Percentiles rank a stretch among this genome's conserved stretches.
Conservation (phyloP, 495 filamentous ascomycete species). For the Penicillium arizonense region DNA sequence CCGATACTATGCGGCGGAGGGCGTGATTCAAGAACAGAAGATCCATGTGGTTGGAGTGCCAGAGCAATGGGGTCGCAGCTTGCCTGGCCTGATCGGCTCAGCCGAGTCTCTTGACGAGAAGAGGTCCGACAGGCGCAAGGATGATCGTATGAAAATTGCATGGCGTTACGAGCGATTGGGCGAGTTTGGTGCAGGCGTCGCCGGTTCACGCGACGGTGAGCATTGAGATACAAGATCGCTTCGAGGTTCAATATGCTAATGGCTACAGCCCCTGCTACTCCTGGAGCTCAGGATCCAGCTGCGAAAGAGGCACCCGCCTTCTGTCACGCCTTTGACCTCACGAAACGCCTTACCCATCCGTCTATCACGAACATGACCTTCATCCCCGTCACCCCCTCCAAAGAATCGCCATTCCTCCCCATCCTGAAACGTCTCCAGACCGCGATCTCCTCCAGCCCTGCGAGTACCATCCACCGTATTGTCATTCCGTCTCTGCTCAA, state of each 20-base stretch:
- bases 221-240: slow-evolving; percentile 2
- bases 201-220: slow-evolving; percentile 53
- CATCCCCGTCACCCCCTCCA: slow-evolving; percentile 50
- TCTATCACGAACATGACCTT: slow-evolving; percentile 55
- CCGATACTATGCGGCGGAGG: slow-evolving; percentile 90
- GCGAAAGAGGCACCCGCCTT: slow-evolving; percentile 49
- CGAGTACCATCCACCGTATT: slow-evolving; percentile 71
- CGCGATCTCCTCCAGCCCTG: slow-evolving; percentile 55
- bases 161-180: slow-evolving; percentile 93
- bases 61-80: slow-evolving; percentile 75
- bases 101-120: slow-evolving; percentile 45
- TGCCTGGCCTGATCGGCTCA: slow-evolving; percentile 68
- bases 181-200: slow-evolving; percentile 53
- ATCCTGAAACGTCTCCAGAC: slow-evolving; percentile 61
- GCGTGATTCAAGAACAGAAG: slow-evolving; percentile 85
- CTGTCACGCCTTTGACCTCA: slow-evolving; percentile 88
- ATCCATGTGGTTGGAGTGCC: slow-evolving; percentile 81
- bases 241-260: slow-evolving; percentile 16
- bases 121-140: slow-evolving; percentile 34
- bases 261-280: slow-evolving; percentile 19
- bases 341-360: slow-evolving; percentile 70
- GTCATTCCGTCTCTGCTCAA: slow-evolving; percentile 81
- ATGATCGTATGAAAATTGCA: slow-evolving; percentile 95
- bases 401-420: slow-evolving; percentile 59
- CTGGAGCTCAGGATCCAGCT: slow-evolving; percentile 25